A percentile compares a stretch with the other conserved stretches of the same genome.
These are phyloP conservation scores for Nakazawaea ernobii DNA, from an alignment of 805 yeast species.

Conservation along the genomic window DNA sequence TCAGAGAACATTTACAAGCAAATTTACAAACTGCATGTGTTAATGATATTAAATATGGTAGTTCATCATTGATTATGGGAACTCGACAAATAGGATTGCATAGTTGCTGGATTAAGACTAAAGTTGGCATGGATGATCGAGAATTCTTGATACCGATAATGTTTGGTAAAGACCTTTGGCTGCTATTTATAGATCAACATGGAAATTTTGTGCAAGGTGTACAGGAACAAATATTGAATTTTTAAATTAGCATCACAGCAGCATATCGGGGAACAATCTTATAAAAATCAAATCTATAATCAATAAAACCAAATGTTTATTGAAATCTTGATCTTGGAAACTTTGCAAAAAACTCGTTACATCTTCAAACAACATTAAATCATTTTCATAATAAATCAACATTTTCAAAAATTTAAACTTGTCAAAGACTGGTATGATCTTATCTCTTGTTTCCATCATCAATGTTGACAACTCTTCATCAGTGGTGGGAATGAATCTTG, in stretches of 20 bases:
- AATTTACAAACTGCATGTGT: constrained; percentile 21
- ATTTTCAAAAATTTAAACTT: background rate
- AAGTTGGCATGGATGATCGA: constrained; percentile 22
- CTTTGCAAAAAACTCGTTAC: constrained; percentile 24
- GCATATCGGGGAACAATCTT: constrained; percentile 32
- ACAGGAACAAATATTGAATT: constrained; percentile 15
- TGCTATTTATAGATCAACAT: constrained; percentile 16
- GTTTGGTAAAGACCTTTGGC: constrained; percentile 21
- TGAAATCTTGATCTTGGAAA: constrained; percentile 32
- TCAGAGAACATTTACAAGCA: constrained; percentile 25
- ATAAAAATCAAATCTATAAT: constrained; percentile 35
- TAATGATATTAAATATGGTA: constrained; percentile 25
- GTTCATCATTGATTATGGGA: background rate
- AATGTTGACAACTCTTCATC: constrained; percentile 19
- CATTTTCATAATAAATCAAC: constrained; percentile 10
- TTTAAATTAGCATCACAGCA: constrained; percentile 8
- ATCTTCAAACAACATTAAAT: constrained; percentile 8
- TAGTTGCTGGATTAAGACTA: constrained; percentile 26
- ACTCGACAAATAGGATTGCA: constrained; percentile 30
- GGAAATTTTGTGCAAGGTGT: constrained; percentile 22
- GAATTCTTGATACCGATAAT: constrained; percentile 23
- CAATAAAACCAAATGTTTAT: constrained; percentile 36
- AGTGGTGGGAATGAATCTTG: constrained; percentile 25
- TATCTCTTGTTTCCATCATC: constrained; percentile 12
- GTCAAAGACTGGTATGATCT: constrained; percentile 6